Evolutionary conservation across 2,329 filamentous ascomycete species (phyloP), one percentile per base, ranked within the genome.

Genomic region (Colletotrichum tropicicola): DNA sequence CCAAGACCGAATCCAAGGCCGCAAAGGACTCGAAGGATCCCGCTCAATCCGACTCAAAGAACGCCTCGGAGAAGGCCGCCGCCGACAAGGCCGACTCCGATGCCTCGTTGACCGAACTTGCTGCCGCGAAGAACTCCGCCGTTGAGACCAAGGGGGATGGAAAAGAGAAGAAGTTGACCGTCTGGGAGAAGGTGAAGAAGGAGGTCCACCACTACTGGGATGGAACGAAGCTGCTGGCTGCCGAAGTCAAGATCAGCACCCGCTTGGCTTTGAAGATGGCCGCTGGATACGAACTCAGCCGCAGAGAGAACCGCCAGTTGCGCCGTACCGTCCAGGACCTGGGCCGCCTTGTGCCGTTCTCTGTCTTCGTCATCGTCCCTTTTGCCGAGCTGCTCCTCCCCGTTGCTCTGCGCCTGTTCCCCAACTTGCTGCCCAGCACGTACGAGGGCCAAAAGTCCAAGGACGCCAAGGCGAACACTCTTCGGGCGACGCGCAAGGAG

Each of bases 121-220:
- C 87, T 6, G 84, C 85, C 9, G 83, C 85, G 68, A 93, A 91
- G 79, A 84, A 90, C 69, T 87, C 86, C 56, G 76, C 84, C 0
- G 77, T 86, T 8, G 85, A 88, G 60, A 89, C 89, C 73, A 85
- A 88, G 69, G 88, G 92, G 35, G 73, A 77, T 60, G 79, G 89
- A 70, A 91, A 92, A 77, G 90, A 92, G 71, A 93, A 94, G 83
- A 98, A 97, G 76, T 81, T 97, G 79, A 97, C 94, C 0, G 52
- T 98, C 2, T 91, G 89, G 79, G 92, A 98, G 77, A 97, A 94
- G 82, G 90, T 99, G 74, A 99, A 97, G 86, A 94, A 97, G 78
- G 96, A 99, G 79, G 86, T 85, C 13, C 89, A 91, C 67, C 96
- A 99, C 78, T 99, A 99, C 82, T 98, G 96, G 95, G 96, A 99